A percentile compares a stretch with the other conserved stretches of the same genome.
Conservation (phyloP, 2,329 filamentous ascomycete genomes). For the Capronia epimyces region DNA sequence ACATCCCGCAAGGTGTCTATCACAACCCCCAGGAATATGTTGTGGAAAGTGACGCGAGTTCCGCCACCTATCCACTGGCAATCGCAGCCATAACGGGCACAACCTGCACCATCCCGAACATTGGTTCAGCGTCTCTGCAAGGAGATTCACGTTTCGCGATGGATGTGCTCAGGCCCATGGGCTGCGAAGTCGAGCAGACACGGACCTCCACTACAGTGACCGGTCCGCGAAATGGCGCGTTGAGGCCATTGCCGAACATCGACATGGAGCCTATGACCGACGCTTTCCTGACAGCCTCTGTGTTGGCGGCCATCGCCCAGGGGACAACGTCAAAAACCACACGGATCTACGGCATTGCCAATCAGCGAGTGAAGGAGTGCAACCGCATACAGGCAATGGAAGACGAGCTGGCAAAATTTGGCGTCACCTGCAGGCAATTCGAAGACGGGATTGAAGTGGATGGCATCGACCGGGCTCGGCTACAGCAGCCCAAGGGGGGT, state of each 20-base stretch:
- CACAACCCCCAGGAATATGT: constrained; percentile 78
- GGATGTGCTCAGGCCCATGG: constrained; percentile 87
- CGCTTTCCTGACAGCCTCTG: constrained; percentile 90
- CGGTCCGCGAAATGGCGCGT: constrained; percentile 67
- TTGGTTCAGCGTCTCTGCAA: constrained; percentile 84
- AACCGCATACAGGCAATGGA: constrained; percentile 96
- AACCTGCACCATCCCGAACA: constrained; percentile 92
- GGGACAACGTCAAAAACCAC: constrained; percentile 62
- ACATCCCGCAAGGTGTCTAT: constrained; percentile 82
- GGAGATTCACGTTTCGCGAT: constrained; percentile 92
- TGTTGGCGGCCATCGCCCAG: constrained; percentile 80
- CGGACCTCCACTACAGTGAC: constrained; percentile 85
- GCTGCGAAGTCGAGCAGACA: constrained; percentile 81
- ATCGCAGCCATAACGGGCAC: constrained; percentile 94
- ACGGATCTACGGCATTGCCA: constrained; percentile 87
- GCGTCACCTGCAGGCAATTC: constrained; percentile 76
- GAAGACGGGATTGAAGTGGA: constrained; percentile 82
- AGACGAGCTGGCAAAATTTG: constrained; percentile 88
- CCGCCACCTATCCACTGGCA: constrained; percentile 90
- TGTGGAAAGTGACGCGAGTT: constrained; percentile 95
- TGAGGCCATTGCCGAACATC: constrained; percentile 72
- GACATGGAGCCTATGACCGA: constrained; percentile 99
- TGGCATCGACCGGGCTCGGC: constrained; percentile 49
- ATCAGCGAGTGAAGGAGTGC: constrained; percentile 96
- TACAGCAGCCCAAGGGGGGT: constrained; percentile 55